These are phyloP conservation scores for Cenchrus americanus DNA, from an alignment of 176 grass and related monocot genomes.

Conservation along the genomic window DNA sequence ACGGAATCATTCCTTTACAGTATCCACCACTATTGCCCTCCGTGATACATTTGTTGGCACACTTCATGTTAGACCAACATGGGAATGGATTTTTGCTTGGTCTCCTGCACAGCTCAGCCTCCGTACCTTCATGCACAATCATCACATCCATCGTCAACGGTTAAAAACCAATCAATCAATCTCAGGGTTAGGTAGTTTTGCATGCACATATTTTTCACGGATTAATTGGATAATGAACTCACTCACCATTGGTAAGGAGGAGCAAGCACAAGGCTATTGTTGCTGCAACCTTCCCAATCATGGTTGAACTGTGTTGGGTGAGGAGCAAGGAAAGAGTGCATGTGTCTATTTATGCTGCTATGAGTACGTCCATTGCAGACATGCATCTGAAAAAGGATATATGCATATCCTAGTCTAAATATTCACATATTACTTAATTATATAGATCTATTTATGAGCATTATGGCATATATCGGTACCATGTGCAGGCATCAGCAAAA, in stretches of 20 bases:
- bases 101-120: no score
- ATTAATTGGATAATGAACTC: neutral
- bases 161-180: neutral
- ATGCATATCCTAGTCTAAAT: neutral
- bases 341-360: neutral
- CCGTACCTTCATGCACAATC: no score
- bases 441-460: neutral
- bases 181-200: neutral
- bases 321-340: neutral
- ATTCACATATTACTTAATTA: neutral
- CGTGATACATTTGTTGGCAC: neutral
- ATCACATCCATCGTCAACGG: no score
- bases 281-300: neutral
- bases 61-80: neutral
- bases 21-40: neutral
- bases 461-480: no score
- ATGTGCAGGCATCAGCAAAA: no score
- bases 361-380: neutral
- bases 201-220: neutral
- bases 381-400: neutral
- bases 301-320: constrained; percentile 3
- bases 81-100: no score
- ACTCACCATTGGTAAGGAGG: constrained; percentile 1
- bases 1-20: neutral
- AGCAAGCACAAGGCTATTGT: constrained; percentile 3